Evolutionary conservation across 1,284 basidiomycete genomes (phyloP).

Genomic region (Ustilago shanxiensis): DNA sequence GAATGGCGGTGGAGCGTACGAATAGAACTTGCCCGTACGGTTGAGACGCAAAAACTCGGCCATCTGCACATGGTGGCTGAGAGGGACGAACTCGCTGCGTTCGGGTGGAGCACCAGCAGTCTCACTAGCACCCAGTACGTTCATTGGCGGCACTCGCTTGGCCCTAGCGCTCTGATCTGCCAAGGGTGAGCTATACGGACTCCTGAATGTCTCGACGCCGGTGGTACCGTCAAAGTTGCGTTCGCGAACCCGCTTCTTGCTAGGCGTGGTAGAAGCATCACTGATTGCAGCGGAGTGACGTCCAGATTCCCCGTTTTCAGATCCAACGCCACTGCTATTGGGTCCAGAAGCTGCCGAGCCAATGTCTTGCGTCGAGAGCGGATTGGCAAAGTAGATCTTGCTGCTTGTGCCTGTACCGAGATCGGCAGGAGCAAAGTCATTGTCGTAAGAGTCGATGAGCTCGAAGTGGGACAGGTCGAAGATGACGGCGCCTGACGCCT

Average conservation of each 20-base stretch:
- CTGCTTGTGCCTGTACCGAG: constrained; percentile 60
- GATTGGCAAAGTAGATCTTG: constrained; percentile 64
- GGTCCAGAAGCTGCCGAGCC: constrained; percentile 21
- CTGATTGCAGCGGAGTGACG: neutral
- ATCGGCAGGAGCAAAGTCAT: constrained; percentile 71
- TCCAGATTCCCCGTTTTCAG: constrained; percentile 1
- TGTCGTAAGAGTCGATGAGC: constrained; percentile 80
- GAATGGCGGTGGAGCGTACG: constrained; percentile 58
- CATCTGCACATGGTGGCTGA: constrained; percentile 60
- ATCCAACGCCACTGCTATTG: constrained; percentile 2
- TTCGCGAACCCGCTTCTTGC: constrained; percentile 20
- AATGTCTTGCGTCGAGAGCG: constrained; percentile 28
- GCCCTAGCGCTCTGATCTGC: constrained; percentile 31
- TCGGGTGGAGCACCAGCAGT: constrained; percentile 28
- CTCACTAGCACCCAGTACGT: constrained; percentile 63
- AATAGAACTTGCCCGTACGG: constrained; percentile 58
- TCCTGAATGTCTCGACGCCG: constrained; percentile 43
- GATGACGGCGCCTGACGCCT: constrained; percentile 90
- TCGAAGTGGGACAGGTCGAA: constrained; percentile 92
- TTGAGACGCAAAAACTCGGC: constrained; percentile 63
- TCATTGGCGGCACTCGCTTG: constrained; percentile 63
- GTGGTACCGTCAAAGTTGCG: constrained; percentile 53
- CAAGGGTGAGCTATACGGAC: constrained; percentile 26
- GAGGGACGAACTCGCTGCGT: constrained; percentile 57
- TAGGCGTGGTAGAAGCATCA: constrained; percentile 2